phyloP scores from a whole-genome alignment of 2,329 filamentous ascomycete genomes.

The Aspergillus brunneoviolaceus region DNA sequence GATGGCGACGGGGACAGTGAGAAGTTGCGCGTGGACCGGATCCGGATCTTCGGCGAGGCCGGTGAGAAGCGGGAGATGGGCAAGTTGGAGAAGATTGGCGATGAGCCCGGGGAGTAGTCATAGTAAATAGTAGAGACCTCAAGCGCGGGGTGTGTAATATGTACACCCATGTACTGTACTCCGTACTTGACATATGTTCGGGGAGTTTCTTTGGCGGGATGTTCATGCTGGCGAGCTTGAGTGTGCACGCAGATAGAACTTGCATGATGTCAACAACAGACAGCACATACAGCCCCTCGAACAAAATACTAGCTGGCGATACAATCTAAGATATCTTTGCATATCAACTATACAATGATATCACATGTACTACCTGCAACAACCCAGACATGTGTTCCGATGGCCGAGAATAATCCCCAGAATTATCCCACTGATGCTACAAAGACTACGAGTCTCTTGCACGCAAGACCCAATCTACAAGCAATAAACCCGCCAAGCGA shows the following conservation, averaged over 20 bases:
- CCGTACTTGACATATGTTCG: neutral
- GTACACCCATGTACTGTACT: neutral
- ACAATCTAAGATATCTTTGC: neutral
- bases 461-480: neutral
- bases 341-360: no score
- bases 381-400: no score
- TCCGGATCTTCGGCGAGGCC: conserved; percentile 75
- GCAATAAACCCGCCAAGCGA: neutral
- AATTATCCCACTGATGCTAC: neutral
- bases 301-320: neutral
- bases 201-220: neutral
- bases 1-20: conserved; percentile 81
- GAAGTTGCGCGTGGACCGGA: conserved; percentile 69
- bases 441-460: neutral
- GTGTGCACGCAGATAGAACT: neutral
- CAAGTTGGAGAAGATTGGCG: conserved; percentile 90
- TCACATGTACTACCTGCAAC: no score
- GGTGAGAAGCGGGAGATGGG: conserved; percentile 92
- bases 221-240: neutral
- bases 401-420: no score
- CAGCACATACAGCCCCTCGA: neutral
- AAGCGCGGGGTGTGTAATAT: neutral
- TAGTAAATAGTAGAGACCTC: neutral
- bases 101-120: conserved; percentile 63
- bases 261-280: neutral